Evolutionary conservation across 2,329 filamentous ascomycete species (phyloP), one percentile per base, ranked within the genome.

Genomic region (Talaromyces sp.): DNA sequence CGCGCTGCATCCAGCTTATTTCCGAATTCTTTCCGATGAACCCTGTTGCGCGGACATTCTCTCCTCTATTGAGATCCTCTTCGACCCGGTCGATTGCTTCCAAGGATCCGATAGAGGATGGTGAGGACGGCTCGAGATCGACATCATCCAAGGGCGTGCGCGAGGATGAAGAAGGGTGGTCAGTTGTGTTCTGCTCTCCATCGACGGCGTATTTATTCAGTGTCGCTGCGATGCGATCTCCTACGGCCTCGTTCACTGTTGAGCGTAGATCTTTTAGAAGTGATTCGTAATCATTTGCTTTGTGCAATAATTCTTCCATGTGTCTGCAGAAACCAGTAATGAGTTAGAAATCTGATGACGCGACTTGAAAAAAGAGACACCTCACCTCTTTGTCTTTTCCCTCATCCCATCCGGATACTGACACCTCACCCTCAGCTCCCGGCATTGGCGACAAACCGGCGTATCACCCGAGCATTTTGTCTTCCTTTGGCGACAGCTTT

Each of bases 21-120:
- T 81, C 79, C 0, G 80, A 82, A 47, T 80, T 80, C 66, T 81
- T 81, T 3, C 80, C 80, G 72, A 80, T 78, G 66, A 77, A 82
- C 1, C 79, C 78, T 1, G 77, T 81, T 8, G 76, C 74, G 62
- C 77, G 70, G 2, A 76, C 72, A 47, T 72, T 67, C 66, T 76
- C 73, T 62, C 68, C 74, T 52, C 76, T 73, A 22, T 79, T 79
- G 57, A 80, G 70, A 54, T 82, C 80, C 68, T 81, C 79, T 57
- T 81, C 76, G 14, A 81, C 77, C n/a, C 77, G 73, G 66, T 82
- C 80, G 24, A 81, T 77, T 5, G 78, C 78, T 45, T 80, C 79
- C 35, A 80, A 73, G 1, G 80, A 82, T 7, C 80, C 80, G 54
- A 77, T 76, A 7, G 73, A 75, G 9, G 75, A 77, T 41, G 73